Evolutionary conservation across 331 rosid genomes (phyloP).

Genomic region (Malus hybrid): DNA sequence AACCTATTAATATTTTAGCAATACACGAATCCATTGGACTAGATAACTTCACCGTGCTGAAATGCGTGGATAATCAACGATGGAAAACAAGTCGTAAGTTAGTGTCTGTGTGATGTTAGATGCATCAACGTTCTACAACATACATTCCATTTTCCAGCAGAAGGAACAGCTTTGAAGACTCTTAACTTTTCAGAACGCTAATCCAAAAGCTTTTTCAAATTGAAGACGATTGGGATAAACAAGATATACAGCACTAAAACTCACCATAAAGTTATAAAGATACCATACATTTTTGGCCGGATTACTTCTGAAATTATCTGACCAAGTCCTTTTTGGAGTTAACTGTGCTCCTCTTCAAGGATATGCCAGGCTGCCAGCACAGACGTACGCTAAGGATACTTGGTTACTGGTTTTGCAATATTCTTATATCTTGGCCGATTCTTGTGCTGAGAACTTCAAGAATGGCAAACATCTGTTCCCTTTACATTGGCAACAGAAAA

Average conservation of each 20-base stretch:
- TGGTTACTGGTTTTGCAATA: not conserved
- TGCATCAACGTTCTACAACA: not conserved
- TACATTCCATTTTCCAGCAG: not conserved
- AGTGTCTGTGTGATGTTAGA: not conserved
- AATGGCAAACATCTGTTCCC: not conserved
- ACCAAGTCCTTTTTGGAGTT: not conserved
- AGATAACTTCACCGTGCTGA: not conserved
- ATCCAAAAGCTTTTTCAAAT: not conserved
- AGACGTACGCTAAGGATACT: not conserved
- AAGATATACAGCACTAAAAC: not conserved
- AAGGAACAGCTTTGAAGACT: too few relatives aligned
- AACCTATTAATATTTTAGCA: not conserved
- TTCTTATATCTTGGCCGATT: not conserved
- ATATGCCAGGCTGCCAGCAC: not conserved
- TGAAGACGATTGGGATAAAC: not conserved
- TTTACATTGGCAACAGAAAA: constrained; percentile 12
- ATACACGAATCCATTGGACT: not conserved
- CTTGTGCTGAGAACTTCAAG: not conserved
- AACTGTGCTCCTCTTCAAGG: not conserved
- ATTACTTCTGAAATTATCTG: not conserved
- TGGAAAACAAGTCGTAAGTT: not conserved
- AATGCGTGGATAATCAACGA: not conserved
- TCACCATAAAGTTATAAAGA: not conserved
- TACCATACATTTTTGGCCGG: not conserved
- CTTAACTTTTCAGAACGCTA: not conserved